Evolutionary conservation across 495 filamentous ascomycete genomes (phyloP).

Genomic region (Neurospora sp.): DNA sequence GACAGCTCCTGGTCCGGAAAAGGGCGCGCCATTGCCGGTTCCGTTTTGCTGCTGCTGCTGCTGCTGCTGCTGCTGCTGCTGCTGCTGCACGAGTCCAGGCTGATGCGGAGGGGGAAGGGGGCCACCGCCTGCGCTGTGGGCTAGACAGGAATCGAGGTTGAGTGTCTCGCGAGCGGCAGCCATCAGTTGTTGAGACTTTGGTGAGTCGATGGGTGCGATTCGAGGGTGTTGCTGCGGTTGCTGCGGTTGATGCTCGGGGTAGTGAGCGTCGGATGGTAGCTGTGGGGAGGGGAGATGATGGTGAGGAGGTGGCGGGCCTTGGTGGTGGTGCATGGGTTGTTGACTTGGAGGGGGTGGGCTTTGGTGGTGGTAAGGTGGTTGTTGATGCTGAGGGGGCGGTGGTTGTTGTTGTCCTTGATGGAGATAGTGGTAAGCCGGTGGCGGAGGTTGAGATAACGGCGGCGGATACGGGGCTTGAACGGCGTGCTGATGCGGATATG

Average conservation of each 20-base stretch:
- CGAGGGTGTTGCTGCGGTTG: constrained; percentile 14
- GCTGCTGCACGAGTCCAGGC: not conserved
- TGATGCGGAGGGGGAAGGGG: not conserved
- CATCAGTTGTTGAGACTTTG: constrained; percentile 28
- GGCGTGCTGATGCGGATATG: constrained; percentile 11
- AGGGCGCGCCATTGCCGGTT: not conserved
- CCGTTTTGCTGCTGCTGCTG: not conserved
- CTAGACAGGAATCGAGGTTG: not conserved
- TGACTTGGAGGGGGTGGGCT: not conserved
- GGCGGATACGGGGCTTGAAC: constrained; percentile 15
- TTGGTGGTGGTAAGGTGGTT: constrained; percentile 16
- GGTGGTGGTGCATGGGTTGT: not conserved
- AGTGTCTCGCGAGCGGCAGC: not conserved
- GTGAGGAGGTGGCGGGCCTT: constrained; percentile 4
- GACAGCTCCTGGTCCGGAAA: not conserved
- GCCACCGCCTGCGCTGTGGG: constrained; percentile 5
- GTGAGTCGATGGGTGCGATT: constrained; percentile 17
- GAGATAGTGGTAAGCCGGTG: constrained; percentile 6
- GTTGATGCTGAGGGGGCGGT: constrained; percentile 11
- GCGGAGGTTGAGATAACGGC: not conserved
- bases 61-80: not conserved
- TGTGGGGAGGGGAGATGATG: constrained; percentile 16
- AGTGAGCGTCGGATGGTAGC: constrained; percentile 13
- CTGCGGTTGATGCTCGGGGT: constrained; percentile 15
- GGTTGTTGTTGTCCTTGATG: constrained; percentile 2